Conservation (phyloP, 208 protist genomes). For the Crithidia expoeki region DNA sequence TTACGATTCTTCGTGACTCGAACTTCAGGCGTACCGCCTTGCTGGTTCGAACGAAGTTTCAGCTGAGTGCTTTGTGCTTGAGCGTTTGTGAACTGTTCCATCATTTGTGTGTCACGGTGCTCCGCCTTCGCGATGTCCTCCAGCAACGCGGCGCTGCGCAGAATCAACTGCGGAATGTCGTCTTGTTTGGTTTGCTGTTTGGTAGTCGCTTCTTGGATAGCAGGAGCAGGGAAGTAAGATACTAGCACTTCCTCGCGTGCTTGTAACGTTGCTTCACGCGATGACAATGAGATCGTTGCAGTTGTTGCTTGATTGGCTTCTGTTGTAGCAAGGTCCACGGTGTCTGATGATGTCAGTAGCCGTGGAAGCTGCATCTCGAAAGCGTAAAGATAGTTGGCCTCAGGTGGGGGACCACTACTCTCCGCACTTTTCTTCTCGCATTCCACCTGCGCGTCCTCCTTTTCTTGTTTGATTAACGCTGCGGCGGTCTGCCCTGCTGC, state of each 20-base stretch:
- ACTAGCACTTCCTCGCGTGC: no score
- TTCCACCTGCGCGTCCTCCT: no score
- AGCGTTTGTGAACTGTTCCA: background rate
- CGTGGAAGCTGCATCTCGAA: conserved; percentile 60
- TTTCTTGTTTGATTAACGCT: no score
- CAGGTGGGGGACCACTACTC: background rate
- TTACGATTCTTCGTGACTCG: conserved; percentile 1
- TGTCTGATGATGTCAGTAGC: background rate
- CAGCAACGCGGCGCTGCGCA: conserved; percentile 29
- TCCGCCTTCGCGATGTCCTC: conserved; percentile 37
- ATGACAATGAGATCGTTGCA: no score
- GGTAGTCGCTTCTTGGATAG: background rate
- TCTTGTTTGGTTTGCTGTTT: background rate
- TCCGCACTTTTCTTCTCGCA: background rate
- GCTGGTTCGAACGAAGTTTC: background rate
- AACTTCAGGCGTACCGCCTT: background rate
- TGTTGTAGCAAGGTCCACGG: background rate
- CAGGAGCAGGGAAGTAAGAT: no score
- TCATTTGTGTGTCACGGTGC: conserved; percentile 5
- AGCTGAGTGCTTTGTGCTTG: background rate
- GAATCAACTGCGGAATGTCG: conserved; percentile 13
- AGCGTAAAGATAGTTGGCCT: conserved; percentile 43
- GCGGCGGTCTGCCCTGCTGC: no score
- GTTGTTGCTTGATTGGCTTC: background rate
- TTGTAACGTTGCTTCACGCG: no score